Conservation (phyloP, 2,329 filamentous ascomycete genomes). For the Penicillium rolfsii region DNA sequence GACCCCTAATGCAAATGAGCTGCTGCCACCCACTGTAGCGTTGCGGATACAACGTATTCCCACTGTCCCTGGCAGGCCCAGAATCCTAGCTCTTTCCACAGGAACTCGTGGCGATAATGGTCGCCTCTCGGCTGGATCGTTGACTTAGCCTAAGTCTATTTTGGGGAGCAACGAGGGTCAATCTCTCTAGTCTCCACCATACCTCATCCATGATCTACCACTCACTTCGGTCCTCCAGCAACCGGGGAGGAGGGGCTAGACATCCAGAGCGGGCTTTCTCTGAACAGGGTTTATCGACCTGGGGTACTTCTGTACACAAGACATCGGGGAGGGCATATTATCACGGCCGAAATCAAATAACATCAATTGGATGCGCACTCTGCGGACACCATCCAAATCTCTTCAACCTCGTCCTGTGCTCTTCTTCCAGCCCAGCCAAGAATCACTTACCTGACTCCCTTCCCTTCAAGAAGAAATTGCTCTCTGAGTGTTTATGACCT, state of each 20-base stretch:
- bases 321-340: conserved; percentile 3
- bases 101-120: conserved; percentile 37
- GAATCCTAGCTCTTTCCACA: conserved; percentile 24
- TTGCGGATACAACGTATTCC: conserved; percentile 30
- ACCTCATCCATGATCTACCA: background rate
- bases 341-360: conserved; percentile 15
- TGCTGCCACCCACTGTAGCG: conserved; percentile 33
- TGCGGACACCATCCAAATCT: conserved; percentile 3
- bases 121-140: conserved; percentile 15
- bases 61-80: conserved; percentile 34
- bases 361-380: conserved; percentile 23
- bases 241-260: background rate
- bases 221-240: background rate
- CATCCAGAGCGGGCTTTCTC: conserved; percentile 1
- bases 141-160: conserved; percentile 7
- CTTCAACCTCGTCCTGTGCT: conserved; percentile 3
- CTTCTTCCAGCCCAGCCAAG: conserved; percentile 21
- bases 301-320: conserved; percentile 1
- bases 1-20: conserved; percentile 31
- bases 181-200: background rate
- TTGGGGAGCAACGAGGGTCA: conserved; percentile 1
- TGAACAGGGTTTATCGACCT: conserved; percentile 9
- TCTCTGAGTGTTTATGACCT: conserved; percentile 12
- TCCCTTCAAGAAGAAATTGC: conserved; percentile 17
- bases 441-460: background rate